Evolutionary conservation across 352 stramenopile genomes (phyloP).

Genomic region (Thalassiosira mediterranea): DNA sequence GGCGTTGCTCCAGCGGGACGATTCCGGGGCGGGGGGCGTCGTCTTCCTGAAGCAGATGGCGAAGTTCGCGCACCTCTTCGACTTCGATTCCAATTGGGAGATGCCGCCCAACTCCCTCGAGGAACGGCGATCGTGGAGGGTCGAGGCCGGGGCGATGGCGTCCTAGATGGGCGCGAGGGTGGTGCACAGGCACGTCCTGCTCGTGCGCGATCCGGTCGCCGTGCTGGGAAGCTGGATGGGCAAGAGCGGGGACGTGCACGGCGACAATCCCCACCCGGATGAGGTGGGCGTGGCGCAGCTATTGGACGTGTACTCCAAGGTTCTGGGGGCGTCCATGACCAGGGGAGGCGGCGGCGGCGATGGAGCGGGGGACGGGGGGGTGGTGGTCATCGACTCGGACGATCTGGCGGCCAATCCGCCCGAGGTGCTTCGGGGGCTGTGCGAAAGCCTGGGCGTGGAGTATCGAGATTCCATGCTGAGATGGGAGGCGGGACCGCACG

Average conservation of each 20-base stretch:
- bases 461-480: constrained; percentile 78
- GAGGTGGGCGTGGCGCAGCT: constrained; percentile 79
- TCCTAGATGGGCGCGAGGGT: constrained; percentile 14
- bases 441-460: constrained; percentile 64
- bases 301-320: constrained; percentile 70
- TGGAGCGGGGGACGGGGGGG: constrained; percentile 15
- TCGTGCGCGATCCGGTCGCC: constrained; percentile 80
- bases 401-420: constrained; percentile 74
- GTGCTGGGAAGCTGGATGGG: constrained; percentile 73
- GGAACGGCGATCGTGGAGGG: constrained; percentile 20
- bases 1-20: constrained; percentile 9
- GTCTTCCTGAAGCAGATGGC: constrained; percentile 87
- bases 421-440: constrained; percentile 60
- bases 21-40: constrained; percentile 33
- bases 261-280: constrained; percentile 66
- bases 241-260: constrained; percentile 57
- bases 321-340: constrained; percentile 45
- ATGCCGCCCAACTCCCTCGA: constrained; percentile 1
- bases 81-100: constrained; percentile 66
- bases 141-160: constrained; percentile 5
- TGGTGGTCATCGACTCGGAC: constrained; percentile 82
- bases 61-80: constrained; percentile 76
- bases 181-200: constrained; percentile 71
- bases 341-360: background rate
- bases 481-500: constrained; percentile 79